phyloP scores from a whole-genome alignment of 2,329 filamentous ascomycete genomes.

The Trichoderma gracile region DNA sequence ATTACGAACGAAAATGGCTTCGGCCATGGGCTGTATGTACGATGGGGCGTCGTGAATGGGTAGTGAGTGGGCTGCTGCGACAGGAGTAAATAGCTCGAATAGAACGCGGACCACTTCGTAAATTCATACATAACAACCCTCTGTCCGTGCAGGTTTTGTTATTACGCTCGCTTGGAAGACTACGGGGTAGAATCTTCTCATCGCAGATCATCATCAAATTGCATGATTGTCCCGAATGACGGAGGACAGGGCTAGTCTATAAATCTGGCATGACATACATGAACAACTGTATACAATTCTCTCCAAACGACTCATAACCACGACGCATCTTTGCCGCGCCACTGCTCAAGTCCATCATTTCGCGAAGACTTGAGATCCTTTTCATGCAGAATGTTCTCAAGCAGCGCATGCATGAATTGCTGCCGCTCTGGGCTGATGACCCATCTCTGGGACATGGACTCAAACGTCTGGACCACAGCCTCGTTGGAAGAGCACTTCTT shows the following conservation, averaged over 20 bases:
- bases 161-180: background rate
- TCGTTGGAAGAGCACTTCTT: conserved; percentile 56
- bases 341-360: conserved; percentile 33
- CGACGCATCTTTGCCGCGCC: conserved; percentile 35
- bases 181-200: conserved; percentile 16
- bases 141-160: conserved; percentile 30
- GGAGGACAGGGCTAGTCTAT: conserved; percentile 8
- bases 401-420: conserved; percentile 50
- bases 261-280: conserved; percentile 8
- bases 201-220: conserved; percentile 11
- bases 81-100: conserved; percentile 36
- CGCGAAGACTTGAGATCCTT: conserved; percentile 36
- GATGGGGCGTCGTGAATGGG: conserved; percentile 15
- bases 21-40: conserved; percentile 24
- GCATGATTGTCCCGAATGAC: background rate
- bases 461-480: conserved; percentile 57
- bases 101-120: conserved; percentile 37
- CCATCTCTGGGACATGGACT: conserved; percentile 51
- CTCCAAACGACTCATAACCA: conserved; percentile 34
- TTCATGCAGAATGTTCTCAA: conserved; percentile 45
- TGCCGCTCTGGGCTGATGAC: conserved; percentile 43
- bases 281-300: conserved; percentile 8
- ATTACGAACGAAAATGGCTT: background rate
- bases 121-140: conserved; percentile 34
- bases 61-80: conserved; percentile 34